These are phyloP conservation scores for Cladophialophora yegresii DNA, from an alignment of 2,329 filamentous ascomycete genomes.

Conservation along the genomic window DNA sequence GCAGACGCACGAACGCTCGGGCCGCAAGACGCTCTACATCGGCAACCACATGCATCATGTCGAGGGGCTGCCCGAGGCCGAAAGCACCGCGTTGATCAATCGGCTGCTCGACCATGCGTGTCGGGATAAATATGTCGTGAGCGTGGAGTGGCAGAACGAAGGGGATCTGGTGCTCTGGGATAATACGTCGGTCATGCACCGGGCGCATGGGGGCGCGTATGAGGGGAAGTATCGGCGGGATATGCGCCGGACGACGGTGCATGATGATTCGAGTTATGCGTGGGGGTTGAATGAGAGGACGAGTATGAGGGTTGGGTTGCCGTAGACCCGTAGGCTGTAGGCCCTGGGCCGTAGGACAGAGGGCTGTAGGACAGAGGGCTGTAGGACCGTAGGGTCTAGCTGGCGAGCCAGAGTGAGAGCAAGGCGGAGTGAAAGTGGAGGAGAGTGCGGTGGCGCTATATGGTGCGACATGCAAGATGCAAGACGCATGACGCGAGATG, in stretches of 20 bases:
- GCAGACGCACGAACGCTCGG: conserved; percentile 52
- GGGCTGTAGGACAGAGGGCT: too few species aligned
- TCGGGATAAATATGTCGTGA: conserved; percentile 52
- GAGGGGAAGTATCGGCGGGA: conserved; percentile 55
- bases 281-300: conserved; percentile 50
- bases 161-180: conserved; percentile 62
- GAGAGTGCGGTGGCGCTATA: too few species aligned
- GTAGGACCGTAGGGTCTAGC: too few species aligned
- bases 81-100: conserved; percentile 43
- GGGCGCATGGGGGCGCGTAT: conserved; percentile 53
- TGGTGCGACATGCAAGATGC: too few species aligned
- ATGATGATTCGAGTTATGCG: conserved; percentile 49
- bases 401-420: too few species aligned
- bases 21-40: conserved; percentile 57
- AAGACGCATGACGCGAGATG: too few species aligned
- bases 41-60: conserved; percentile 58
- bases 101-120: conserved; percentile 49
- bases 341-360: too few species aligned
- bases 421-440: too few species aligned
- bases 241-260: conserved; percentile 59
- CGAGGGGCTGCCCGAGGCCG: conserved; percentile 38
- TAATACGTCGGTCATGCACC: conserved; percentile 60
- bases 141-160: conserved; percentile 52
- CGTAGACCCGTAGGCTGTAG: conserved; percentile 11
- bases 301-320: conserved; percentile 39